Evolutionary conservation across 495 filamentous ascomycete species (phyloP).

Genomic region (Glonium stellatum): DNA sequence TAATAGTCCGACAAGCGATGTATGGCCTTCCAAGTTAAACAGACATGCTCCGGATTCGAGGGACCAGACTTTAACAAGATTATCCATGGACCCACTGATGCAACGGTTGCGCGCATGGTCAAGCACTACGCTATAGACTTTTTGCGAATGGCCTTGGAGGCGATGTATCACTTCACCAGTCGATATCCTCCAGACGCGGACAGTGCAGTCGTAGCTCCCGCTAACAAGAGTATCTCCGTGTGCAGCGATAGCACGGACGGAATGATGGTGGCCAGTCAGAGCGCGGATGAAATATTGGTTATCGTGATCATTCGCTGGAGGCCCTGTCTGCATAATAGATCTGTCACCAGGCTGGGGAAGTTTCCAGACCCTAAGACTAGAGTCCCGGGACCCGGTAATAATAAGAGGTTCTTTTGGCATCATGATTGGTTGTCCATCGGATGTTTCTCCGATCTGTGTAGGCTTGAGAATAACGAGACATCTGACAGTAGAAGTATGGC

Average conservation of each 20-base stretch:
- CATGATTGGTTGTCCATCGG: conserved; percentile 71
- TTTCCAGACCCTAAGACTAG: conserved; percentile 90
- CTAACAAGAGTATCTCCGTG: conserved; percentile 96
- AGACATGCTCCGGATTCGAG: conserved; percentile 79
- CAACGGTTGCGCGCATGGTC: conserved; percentile 89
- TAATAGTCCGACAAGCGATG: conserved; percentile 85
- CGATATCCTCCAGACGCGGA: conserved; percentile 95
- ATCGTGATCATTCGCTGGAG: conserved; percentile 70
- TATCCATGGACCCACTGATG: conserved; percentile 98
- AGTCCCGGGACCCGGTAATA: conserved; percentile 95
- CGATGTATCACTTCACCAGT: conserved; percentile 85
- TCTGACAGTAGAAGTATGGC: conserved; percentile 93
- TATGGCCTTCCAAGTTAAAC: conserved; percentile 88
- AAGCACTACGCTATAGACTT: conserved; percentile 96
- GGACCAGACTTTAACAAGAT: conserved; percentile 96
- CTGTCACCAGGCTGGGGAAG: conserved; percentile 74
- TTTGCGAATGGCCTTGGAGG: conserved; percentile 81
- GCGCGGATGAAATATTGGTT: conserved; percentile 92
- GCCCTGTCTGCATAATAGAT: conserved; percentile 66
- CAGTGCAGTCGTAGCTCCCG: conserved; percentile 93
- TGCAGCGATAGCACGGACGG: conserved; percentile 95
- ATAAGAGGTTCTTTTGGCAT: conserved; percentile 91
- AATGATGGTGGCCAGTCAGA: conserved; percentile 80
- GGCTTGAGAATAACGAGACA: conserved; percentile 94
- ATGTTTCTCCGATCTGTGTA: conserved; percentile 60